Percentiles rank a stretch among this genome's conserved stretches.
These are phyloP conservation scores for Lipomyces oligophaga DNA, from an alignment of 805 yeast species.

Conservation along the genomic window DNA sequence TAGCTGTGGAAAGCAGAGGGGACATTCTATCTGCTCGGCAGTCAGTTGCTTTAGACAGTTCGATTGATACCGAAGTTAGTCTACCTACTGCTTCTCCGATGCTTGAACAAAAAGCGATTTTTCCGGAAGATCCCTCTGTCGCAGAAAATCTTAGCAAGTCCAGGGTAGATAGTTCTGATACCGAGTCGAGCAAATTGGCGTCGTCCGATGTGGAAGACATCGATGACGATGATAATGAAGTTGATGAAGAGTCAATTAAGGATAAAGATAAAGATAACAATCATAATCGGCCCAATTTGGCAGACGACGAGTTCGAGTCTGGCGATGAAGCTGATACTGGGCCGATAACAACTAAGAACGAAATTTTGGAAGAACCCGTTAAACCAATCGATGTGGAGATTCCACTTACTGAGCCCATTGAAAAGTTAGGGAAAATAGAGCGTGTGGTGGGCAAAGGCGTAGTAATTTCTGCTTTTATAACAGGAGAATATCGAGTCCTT, in stretches of 20 bases:
- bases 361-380: constrained; percentile 62
- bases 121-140: too few species aligned
- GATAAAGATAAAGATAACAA: constrained; percentile 1
- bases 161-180: too few species aligned
- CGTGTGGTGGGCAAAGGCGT: constrained; percentile 69
- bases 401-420: constrained; percentile 58
- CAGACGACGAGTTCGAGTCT: constrained; percentile 31
- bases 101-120: too few species aligned
- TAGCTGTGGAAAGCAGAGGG: too few species aligned
- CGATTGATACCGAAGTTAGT: too few species aligned
- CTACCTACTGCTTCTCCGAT: too few species aligned
- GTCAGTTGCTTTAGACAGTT: too few species aligned
- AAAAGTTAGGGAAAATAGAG: constrained; percentile 64
- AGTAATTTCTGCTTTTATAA: constrained; percentile 62
- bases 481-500: constrained; percentile 81
- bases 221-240: neutral
- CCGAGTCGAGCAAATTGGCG: neutral
- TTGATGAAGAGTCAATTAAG: neutral
- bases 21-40: too few species aligned
- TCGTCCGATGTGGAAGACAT: constrained; percentile 9
- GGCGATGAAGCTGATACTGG: constrained; percentile 40
- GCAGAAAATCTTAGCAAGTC: too few species aligned
- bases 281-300: neutral
- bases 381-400: constrained; percentile 60
- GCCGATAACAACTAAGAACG: constrained; percentile 78